A percentile compares a stretch with the other conserved stretches of the same genome.
Conservation (phyloP, 108 stramenopile species). For the Cyclotella baltica region DNA sequence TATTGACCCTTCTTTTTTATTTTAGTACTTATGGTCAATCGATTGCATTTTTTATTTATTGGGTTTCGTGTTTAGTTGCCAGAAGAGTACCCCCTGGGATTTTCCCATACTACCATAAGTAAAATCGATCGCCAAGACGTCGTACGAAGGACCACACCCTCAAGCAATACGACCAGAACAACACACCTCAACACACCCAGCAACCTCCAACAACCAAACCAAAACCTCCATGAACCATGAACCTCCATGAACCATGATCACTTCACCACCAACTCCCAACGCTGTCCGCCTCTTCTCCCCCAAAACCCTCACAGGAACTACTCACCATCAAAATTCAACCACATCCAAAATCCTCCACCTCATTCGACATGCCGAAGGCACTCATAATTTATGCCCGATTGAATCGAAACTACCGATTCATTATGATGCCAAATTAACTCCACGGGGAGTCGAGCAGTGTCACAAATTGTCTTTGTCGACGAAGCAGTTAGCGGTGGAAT, state of each 20-base stretch:
- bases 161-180: no score
- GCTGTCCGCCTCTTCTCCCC: conserved; percentile 33
- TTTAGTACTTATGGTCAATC: no score
- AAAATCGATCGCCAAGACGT: no score
- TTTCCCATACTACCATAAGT: no score
- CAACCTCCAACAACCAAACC: no score
- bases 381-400: conserved; percentile 39
- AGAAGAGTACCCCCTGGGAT: no score
- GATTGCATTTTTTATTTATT: no score
- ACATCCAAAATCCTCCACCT: conserved; percentile 53
- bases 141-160: no score
- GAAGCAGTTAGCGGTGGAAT: conserved; percentile 39
- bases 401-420: conserved; percentile 40
- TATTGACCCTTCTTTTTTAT: no score
- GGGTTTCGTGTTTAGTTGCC: no score
- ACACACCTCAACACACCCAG: no score
- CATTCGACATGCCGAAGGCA: conserved; percentile 56
- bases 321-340: conserved; percentile 6
- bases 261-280: conserved; percentile 4
- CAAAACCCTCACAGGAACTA: background rate
- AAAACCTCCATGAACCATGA: no score
- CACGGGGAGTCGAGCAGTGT: conserved; percentile 43
- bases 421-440: conserved; percentile 46
- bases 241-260: conserved; percentile 18
- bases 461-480: conserved; percentile 25